Percentiles rank a stretch among this genome's conserved stretches.
phyloP scores from a whole-genome alignment of 2,329 filamentous ascomycete species.

The Oidium heveae region DNA sequence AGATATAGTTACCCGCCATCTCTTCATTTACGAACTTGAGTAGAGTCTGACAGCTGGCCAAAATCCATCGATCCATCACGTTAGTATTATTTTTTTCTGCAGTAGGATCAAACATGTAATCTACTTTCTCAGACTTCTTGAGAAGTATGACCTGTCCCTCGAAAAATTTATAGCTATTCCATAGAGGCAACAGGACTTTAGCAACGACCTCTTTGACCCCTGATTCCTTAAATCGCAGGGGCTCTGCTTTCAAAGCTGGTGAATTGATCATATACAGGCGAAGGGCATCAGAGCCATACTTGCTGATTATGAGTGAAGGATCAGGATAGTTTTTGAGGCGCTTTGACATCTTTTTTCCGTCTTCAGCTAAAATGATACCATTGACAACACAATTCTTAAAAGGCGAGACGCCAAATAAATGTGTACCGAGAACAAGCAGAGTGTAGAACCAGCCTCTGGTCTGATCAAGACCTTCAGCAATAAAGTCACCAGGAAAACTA shows the following conservation, averaged over 20 bases:
- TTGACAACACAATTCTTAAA: slow-evolving; percentile 97
- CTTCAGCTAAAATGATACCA: slow-evolving; percentile 76
- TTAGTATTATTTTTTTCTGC: slow-evolving; percentile 58
- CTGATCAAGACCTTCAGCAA: slow-evolving; percentile 80
- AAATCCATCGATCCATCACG: slow-evolving; percentile 89
- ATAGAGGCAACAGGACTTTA: slow-evolving; percentile 70
- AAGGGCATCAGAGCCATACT: slow-evolving; percentile 78
- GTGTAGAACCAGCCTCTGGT: slow-evolving; percentile 97
- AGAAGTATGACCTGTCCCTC: slow-evolving; percentile 64
- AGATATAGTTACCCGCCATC: slow-evolving; percentile 41
- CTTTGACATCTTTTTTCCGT: slow-evolving; percentile 98
- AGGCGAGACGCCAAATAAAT: slow-evolving; percentile 61
- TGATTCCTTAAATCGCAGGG: slow-evolving; percentile 68
- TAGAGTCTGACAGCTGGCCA: slow-evolving; percentile 77
- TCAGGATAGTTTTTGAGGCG: slow-evolving; percentile 91
- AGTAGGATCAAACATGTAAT: slow-evolving; percentile 56
- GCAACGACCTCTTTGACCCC: slow-evolving; percentile 90
- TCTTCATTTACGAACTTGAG: slow-evolving; percentile 80
- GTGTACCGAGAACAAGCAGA: slow-evolving; percentile 62
- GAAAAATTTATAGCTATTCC: slow-evolving; percentile 97
- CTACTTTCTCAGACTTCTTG: slow-evolving; percentile 59
- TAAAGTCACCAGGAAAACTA: slow-evolving; percentile 78
- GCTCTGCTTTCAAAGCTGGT: slow-evolving; percentile 76
- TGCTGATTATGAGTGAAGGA: slow-evolving; percentile 55
- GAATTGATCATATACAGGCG: slow-evolving; percentile 94